Evolutionary conservation across 768 basidiomycete genomes (phyloP).

Genomic region (Pleurotus salmoneostramineus): DNA sequence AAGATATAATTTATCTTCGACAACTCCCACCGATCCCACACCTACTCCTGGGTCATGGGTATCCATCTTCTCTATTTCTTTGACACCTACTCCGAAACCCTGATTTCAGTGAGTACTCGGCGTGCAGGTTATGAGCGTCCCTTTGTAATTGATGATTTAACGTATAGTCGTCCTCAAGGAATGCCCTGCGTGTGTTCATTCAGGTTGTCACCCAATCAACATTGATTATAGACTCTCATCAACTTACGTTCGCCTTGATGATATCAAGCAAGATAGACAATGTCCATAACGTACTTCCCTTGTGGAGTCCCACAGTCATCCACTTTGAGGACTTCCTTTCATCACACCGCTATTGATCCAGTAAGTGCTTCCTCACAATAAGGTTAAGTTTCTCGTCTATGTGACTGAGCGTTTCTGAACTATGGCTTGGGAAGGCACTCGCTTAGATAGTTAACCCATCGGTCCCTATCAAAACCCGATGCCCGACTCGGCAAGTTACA

Average conservation of each 20-base stretch:
- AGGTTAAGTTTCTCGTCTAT: background rate
- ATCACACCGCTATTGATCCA: background rate
- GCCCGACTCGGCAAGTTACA: slow-evolving; percentile 2
- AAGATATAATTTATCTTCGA: background rate
- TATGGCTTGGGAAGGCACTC: background rate
- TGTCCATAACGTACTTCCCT: background rate
- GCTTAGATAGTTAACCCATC: slow-evolving; percentile 7
- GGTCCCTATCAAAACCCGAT: slow-evolving; percentile 6
- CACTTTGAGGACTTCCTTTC: background rate
- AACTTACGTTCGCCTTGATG: background rate
- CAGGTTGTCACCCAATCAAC: background rate
- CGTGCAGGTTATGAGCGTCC: background rate
- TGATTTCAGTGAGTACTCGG: background rate
- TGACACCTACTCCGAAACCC: background rate
- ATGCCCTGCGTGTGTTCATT: background rate
- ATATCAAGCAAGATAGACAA: background rate
- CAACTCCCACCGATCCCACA: background rate
- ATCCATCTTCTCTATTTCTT: slow-evolving; percentile 1
- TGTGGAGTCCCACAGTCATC: background rate
- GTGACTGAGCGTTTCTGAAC: background rate
- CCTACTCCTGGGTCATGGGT: background rate
- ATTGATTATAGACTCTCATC: background rate
- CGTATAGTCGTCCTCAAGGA: background rate
- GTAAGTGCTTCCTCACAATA: background rate
- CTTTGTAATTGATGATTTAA: background rate